phyloP scores from a whole-genome alignment of 176 grass and related monocot species.

The Bonia amplexicaulis region DNA sequence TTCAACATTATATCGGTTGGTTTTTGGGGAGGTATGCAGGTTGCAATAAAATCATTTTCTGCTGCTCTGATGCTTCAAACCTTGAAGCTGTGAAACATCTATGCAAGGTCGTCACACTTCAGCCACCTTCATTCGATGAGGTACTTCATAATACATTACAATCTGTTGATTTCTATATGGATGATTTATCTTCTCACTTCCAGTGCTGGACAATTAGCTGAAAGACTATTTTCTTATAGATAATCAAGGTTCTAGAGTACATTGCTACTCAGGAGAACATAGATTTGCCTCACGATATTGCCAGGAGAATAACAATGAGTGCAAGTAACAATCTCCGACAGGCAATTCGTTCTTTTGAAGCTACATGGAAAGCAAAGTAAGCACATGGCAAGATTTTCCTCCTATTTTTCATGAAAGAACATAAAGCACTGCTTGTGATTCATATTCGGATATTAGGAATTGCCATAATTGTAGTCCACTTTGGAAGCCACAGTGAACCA shows the following conservation, averaged over 20 bases:
- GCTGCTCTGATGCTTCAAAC: constrained; percentile 59
- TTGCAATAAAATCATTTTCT: constrained; percentile 57
- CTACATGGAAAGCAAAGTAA: constrained; percentile 66
- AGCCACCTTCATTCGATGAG: constrained; percentile 53
- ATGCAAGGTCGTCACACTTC: constrained; percentile 50
- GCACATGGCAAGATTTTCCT: not conserved
- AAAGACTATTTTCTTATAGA: constrained; percentile 31
- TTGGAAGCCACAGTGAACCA: not conserved
- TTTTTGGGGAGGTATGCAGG: constrained; percentile 57
- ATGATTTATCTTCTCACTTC: not conserved
- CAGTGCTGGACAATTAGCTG: not conserved
- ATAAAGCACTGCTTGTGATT: not conserved
- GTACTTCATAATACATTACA: constrained; percentile 15
- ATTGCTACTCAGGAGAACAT: constrained; percentile 55
- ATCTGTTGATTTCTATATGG: too few species aligned
- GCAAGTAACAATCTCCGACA: constrained; percentile 62
- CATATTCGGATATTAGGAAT: not conserved
- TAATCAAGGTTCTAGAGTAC: constrained; percentile 58
- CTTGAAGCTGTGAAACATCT: constrained; percentile 52
- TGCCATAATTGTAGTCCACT: not conserved
- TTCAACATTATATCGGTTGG: constrained; percentile 58
- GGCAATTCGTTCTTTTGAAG: constrained; percentile 77
- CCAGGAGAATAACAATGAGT: constrained; percentile 43
- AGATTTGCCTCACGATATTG: constrained; percentile 47
- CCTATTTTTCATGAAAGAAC: not conserved